A percentile compares a stretch with the other conserved stretches of the same genome.
These are phyloP conservation scores for Cystobasidium tubakii DNA, from an alignment of 768 basidiomycete genomes.

Conservation along the genomic window DNA sequence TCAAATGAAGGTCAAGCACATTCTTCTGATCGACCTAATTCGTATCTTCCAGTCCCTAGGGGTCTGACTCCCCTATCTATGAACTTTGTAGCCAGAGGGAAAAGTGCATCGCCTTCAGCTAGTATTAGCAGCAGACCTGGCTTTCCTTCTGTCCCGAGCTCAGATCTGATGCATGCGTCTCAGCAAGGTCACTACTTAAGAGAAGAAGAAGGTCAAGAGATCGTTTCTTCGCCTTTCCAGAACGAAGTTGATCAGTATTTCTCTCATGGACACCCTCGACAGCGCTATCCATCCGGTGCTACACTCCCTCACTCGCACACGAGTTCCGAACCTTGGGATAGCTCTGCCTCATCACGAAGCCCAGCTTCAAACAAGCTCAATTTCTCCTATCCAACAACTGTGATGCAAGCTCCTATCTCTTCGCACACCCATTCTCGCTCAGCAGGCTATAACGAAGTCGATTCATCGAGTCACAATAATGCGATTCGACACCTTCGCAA, in stretches of 20 bases:
- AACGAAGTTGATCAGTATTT: neutral
- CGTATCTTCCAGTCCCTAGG: neutral
- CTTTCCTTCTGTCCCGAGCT: neutral
- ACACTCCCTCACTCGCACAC: neutral
- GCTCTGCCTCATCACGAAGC: neutral
- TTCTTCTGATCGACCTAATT: neutral
- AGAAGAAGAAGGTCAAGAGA: neutral
- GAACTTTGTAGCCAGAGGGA: neutral
- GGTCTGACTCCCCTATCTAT: constrained; percentile 1
- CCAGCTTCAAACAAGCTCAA: neutral
- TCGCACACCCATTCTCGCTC: neutral
- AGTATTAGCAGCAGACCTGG: neutral
- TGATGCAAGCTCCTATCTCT: neutral
- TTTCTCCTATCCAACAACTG: neutral
- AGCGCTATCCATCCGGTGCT: neutral
- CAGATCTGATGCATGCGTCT: neutral
- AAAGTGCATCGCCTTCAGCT: neutral
- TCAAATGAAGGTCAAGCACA: neutral
- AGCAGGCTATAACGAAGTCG: neutral
- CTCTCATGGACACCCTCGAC: neutral
- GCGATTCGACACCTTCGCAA: constrained; percentile 3
- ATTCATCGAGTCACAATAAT: neutral
- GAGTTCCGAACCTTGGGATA: neutral
- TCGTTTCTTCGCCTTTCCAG: neutral
- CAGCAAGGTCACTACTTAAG: neutral